Conservation (phyloP, 129 eudicot species). For the Escallonia rubra region DNA sequence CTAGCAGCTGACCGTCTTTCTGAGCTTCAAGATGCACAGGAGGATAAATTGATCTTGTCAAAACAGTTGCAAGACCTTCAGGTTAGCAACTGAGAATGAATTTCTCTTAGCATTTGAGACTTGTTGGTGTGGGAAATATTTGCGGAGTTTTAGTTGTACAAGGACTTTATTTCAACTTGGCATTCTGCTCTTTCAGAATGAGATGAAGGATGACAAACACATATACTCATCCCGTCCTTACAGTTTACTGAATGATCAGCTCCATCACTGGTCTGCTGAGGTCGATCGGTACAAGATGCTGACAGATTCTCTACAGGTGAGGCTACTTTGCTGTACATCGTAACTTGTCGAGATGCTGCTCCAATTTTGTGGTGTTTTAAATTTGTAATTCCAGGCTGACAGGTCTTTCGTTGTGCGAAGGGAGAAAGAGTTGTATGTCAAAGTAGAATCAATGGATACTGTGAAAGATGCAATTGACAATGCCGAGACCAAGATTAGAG, state of each 20-base stretch:
- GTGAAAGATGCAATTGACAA: constrained; percentile 35
- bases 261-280: constrained; percentile 84
- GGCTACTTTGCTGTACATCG: constrained; percentile 9
- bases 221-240: constrained; percentile 68
- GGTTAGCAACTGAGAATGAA: constrained; percentile 31
- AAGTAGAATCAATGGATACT: constrained; percentile 56
- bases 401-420: constrained; percentile 66
- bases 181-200: constrained; percentile 43
- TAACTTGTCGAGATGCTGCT: background rate
- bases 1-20: constrained; percentile 80
- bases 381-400: constrained; percentile 56
- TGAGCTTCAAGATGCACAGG: constrained; percentile 91
- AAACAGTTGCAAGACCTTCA: constrained; percentile 90
- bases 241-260: constrained; percentile 74
- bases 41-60: constrained; percentile 57
- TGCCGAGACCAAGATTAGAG: constrained; percentile 57
- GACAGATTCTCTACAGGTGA: constrained; percentile 79
- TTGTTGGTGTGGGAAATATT: constrained; percentile 14
- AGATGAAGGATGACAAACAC: constrained; percentile 67
- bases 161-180: background rate
- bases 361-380: constrained; percentile 6
- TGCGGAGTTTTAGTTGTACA: background rate
- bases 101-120: background rate
- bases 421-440: constrained; percentile 67
- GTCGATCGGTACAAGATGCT: constrained; percentile 54